A percentile compares a stretch with the other conserved stretches of the same genome.
phyloP scores from a whole-genome alignment of 169 alveolate genomes.

The Ichthyophthirius multifiliis region DNA sequence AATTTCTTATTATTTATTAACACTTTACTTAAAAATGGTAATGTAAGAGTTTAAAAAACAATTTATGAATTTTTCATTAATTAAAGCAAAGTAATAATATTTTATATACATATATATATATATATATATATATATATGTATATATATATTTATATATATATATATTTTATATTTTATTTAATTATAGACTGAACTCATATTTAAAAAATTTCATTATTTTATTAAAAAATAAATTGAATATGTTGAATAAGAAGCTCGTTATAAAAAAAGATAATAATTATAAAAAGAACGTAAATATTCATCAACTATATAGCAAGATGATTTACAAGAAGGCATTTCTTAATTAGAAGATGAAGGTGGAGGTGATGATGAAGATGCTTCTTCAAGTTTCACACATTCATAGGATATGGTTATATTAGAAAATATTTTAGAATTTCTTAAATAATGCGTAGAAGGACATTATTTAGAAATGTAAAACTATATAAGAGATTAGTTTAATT shows the following conservation, averaged over 20 bases:
- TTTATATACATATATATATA: too few species aligned
- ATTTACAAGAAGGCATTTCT: not conserved
- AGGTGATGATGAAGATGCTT: conserved; percentile 3
- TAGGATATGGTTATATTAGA: conserved; percentile 25
- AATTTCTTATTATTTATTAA: conserved; percentile 19
- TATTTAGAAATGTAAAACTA: conserved; percentile 51
- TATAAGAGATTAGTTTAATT: conserved; percentile 54
- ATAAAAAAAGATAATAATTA: conserved; percentile 4
- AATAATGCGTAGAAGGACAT: conserved; percentile 59
- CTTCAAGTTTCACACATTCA: not conserved
- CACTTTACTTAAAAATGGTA: conserved; percentile 23
- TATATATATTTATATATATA: too few species aligned
- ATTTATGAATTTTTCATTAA: conserved; percentile 19
- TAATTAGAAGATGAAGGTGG: conserved; percentile 16
- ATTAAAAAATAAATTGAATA: conserved; percentile 29
- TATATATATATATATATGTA: too few species aligned
- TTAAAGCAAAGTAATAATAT: not conserved
- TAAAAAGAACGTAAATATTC: conserved; percentile 2
- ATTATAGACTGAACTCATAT: conserved; percentile 13
- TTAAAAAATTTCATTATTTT: conserved; percentile 11
- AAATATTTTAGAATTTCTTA: conserved; percentile 41
- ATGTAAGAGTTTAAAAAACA: conserved; percentile 13
- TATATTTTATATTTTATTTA: too few species aligned
- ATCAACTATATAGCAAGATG: not conserved
- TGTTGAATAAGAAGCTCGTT: conserved; percentile 10